These are phyloP conservation scores for Lablab purpureus DNA, from an alignment of 306 rosid species.

Conservation along the genomic window DNA sequence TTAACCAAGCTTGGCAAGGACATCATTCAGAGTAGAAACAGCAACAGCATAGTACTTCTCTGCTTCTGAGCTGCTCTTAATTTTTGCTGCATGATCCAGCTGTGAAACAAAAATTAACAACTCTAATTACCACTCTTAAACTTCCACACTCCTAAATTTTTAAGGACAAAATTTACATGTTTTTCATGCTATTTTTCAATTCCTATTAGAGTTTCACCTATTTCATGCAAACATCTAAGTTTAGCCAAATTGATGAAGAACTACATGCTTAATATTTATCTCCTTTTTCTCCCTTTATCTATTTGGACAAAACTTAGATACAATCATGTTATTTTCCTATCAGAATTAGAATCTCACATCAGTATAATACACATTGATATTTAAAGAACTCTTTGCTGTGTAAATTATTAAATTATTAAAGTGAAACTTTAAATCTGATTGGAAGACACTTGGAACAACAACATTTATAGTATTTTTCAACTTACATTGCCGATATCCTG, in stretches of 20 bases:
- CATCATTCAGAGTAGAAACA: constrained; percentile 80
- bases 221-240: not conserved
- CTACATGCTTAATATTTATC: not conserved
- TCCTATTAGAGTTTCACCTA: not conserved
- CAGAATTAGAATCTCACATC: not conserved
- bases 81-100: constrained; percentile 95
- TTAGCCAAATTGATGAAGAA: not conserved
- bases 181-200: not conserved
- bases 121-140: constrained; percentile 2
- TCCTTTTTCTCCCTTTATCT: not conserved
- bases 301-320: too few species aligned
- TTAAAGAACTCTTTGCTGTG: too few species aligned
- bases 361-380: too few species aligned
- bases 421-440: too few species aligned
- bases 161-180: not conserved
- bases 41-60: constrained; percentile 91
- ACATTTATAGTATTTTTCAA: not conserved
- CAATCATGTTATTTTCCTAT: too few species aligned
- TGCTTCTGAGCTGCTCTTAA: constrained; percentile 85
- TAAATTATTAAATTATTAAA: too few species aligned
- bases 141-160: not conserved
- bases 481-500: constrained; percentile 77
- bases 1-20: constrained; percentile 85
- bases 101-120: constrained; percentile 43
- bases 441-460: too few species aligned